A percentile compares a stretch with the other conserved stretches of the same genome.
Conservation (phyloP, 2,329 filamentous ascomycete species). For the Fusarium setosum region DNA sequence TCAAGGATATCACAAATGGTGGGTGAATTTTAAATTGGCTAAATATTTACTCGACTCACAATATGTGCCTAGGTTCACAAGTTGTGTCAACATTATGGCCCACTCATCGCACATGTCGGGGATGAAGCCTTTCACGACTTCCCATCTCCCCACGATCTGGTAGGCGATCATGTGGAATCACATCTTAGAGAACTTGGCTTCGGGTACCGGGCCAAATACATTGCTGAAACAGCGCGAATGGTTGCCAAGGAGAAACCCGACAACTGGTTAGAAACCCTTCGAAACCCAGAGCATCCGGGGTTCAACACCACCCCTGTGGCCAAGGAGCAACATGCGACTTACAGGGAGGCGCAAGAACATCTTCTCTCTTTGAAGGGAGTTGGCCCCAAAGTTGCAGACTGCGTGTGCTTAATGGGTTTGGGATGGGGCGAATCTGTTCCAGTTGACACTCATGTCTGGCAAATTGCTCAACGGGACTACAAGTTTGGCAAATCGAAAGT, state of each 20-base stretch:
- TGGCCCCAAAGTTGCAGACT: slow-evolving; percentile 96
- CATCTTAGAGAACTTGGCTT: slow-evolving; percentile 88
- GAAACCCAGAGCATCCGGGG: slow-evolving; percentile 79
- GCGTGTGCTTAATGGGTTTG: slow-evolving; percentile 94
- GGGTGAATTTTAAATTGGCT: slow-evolving; percentile 5
- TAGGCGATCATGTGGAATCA: slow-evolving; percentile 78
- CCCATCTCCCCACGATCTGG: slow-evolving; percentile 79
- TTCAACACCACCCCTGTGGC: slow-evolving; percentile 58
- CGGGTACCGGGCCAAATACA: slow-evolving; percentile 94
- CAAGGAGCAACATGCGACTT: slow-evolving; percentile 68
- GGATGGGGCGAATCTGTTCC: slow-evolving; percentile 97
- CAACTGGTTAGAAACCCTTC: slow-evolving; percentile 81
- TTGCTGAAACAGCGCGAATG: slow-evolving; percentile 84
- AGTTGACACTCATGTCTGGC: slow-evolving; percentile 98
- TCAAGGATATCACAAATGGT: slow-evolving; percentile 95
- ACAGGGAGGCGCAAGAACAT: slow-evolving; percentile 82
- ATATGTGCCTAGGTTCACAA: slow-evolving; percentile 75
- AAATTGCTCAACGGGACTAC: slow-evolving; percentile 97
- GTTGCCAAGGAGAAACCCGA: slow-evolving; percentile 74
- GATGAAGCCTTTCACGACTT: slow-evolving; percentile 87
- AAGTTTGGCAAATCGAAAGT: slow-evolving; percentile 87
- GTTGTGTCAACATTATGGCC: slow-evolving; percentile 87
- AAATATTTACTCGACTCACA: not conserved
- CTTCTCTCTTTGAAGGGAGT: slow-evolving; percentile 86
- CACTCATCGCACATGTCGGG: slow-evolving; percentile 76